A percentile compares a stretch with the other conserved stretches of the same genome.
phyloP scores from a whole-genome alignment of 2,329 filamentous ascomycete genomes.

The Shiraia sp. region DNA sequence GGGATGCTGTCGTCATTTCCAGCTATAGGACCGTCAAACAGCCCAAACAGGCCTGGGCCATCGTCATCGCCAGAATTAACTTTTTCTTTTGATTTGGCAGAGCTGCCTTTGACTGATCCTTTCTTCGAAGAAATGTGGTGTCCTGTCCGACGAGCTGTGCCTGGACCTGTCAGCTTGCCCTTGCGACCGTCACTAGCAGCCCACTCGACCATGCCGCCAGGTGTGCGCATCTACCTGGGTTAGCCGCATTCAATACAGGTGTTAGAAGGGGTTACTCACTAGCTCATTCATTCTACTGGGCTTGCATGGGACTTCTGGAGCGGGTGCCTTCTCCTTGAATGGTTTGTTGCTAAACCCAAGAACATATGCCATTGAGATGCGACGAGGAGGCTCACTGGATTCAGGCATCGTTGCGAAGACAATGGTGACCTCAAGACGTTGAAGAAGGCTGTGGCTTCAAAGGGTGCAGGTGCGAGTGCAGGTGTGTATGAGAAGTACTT shows the following conservation, averaged over 20 bases:
- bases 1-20: no score
- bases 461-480: no score
- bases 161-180: constrained; percentile 22
- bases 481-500: no score
- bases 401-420: constrained; percentile 23
- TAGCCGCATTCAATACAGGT: no score
- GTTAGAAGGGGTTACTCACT: no score
- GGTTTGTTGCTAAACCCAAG: constrained; percentile 36
- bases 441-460: no score
- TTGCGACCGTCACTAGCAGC: constrained; percentile 39
- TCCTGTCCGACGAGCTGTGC: constrained; percentile 18
- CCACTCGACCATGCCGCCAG: constrained; percentile 37
- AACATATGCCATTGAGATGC: constrained; percentile 32
- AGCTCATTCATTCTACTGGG: constrained; percentile 15
- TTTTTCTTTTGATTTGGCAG: constrained; percentile 1
- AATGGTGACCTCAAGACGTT: no score
- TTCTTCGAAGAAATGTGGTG: constrained; percentile 14
- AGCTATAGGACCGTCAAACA: no score
- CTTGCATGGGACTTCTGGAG: constrained; percentile 10
- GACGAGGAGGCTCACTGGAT: constrained; percentile 10
- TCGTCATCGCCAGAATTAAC: constrained; percentile 1
- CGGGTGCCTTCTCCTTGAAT: constrained; percentile 27
- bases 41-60: no score
- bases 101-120: not conserved
- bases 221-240: constrained; percentile 19